These are phyloP conservation scores for Moricandia moricandioides DNA, from an alignment of 345 rosid species.

Conservation along the genomic window DNA sequence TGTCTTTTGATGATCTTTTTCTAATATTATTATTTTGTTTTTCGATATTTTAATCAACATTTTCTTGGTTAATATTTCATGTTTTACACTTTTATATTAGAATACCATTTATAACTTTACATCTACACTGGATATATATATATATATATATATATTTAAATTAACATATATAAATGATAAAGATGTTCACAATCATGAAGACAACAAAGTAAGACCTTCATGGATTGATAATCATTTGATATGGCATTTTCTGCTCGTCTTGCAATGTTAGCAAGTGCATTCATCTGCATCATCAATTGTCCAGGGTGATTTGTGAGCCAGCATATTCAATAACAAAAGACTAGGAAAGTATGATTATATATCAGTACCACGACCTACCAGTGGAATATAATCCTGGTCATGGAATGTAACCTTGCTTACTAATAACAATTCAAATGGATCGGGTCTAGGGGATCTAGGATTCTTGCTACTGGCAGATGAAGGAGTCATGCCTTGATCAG, in stretches of 20 bases:
- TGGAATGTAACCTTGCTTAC: slow-evolving; percentile 62
- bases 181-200: slow-evolving; percentile 39
- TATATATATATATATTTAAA: too few species aligned
- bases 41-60: too few species aligned
- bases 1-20: too few species aligned
- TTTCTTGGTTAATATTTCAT: too few species aligned
- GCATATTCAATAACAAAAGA: slow-evolving; percentile 10
- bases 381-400: slow-evolving; percentile 74
- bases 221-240: slow-evolving; percentile 56
- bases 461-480: too few species aligned
- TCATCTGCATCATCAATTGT: slow-evolving; percentile 54
- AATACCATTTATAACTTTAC: too few species aligned
- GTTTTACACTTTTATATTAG: too few species aligned
- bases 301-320: slow-evolving; percentile 25
- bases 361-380: slow-evolving; percentile 45
- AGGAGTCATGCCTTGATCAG: too few species aligned
- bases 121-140: too few species aligned
- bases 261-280: slow-evolving; percentile 84
- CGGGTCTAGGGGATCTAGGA: slow-evolving; percentile 46
- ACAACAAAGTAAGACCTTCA: slow-evolving; percentile 53
- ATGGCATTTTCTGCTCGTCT: slow-evolving; percentile 65
- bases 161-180: too few species aligned
- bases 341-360: background rate
- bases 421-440: slow-evolving; percentile 68
- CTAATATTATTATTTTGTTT: too few species aligned